Base-by-base conservation (phyloP, 1,139 yeast species). In the Candida pseudocylindracea region DNA sequence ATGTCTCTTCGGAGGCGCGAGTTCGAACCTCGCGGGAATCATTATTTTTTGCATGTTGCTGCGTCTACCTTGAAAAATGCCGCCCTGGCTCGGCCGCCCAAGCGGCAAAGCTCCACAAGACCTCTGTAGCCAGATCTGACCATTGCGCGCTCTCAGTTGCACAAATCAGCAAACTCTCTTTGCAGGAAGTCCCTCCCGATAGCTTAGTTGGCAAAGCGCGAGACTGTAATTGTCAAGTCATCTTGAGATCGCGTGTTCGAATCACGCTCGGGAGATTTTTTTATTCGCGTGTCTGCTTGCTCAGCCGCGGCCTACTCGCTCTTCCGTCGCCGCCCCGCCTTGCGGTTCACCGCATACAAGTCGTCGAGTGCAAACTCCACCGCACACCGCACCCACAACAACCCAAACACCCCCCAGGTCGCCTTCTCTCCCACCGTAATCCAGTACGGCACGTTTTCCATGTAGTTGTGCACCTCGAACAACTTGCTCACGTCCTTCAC, bases 321-420 rank as follows among this genome's bases (percentile, higher is more conserved):
- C 24, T 29, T 29, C 7, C 15, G 24, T 9, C 35, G 20, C 8
- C 24, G 10, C 11, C 15, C 12, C 4, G 25, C 50, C 41, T 60
- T 59, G 39, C 62, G 52, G 45, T 64, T 63, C 39, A 62, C 51
- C 49, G 63, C 66, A 46, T 72, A 70, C 42, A 73, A 60, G 47
- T 75, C 83, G 48, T 85, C 93, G 36, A 88, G 58, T 27, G 85
- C 78, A 54, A 78, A 79, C 53, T 88, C 99, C 36, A 85, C 76
- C 1, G 88, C 71, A 45, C 95, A 80, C 35, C 99, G 58, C 1
- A 93, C 78, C 71, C 85, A 74, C 30, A 91, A 57, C 31, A 85
- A 57, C 0, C 95, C 81, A 40, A 81, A 62, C 37, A 80, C 67
- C 1, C 94, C 93, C 98, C 98, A 88, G 0, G 85, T 83, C 33